These are phyloP conservation scores for Bonnemaisonia californica DNA, from an alignment of 31 red algal species.

Conservation along the genomic window DNA sequence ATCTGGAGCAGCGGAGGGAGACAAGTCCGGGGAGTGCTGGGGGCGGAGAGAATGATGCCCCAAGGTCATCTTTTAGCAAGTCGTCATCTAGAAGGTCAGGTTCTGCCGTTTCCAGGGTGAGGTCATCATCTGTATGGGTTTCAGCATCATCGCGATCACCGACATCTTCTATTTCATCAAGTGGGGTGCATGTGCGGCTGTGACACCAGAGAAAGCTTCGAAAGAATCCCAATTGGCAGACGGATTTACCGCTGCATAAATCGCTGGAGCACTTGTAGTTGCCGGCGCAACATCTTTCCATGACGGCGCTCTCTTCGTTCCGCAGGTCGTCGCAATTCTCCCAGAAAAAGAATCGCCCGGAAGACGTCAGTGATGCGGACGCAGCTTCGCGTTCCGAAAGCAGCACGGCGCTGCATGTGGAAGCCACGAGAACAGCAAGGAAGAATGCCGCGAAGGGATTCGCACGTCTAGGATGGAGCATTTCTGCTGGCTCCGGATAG, in stretches of 20 bases:
- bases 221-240: conserved; percentile 48
- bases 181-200: conserved; percentile 18
- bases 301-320: conserved; percentile 44
- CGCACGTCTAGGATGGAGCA: no score
- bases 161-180: conserved; percentile 7
- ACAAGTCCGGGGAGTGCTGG: not conserved
- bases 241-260: conserved; percentile 37
- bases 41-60: no score
- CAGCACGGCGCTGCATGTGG: not conserved
- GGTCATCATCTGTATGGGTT: not conserved
- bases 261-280: conserved; percentile 52
- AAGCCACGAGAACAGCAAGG: not conserved
- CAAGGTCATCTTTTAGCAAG: not conserved
- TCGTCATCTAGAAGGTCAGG: conserved; percentile 1
- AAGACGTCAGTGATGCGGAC: conserved; percentile 9
- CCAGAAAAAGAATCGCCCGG: conserved; percentile 34
- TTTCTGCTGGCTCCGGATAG: no score
- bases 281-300: conserved; percentile 43
- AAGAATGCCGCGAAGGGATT: no score
- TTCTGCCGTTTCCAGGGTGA: conserved; percentile 4
- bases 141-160: conserved; percentile 15
- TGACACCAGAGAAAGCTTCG: conserved; percentile 45
- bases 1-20: not conserved
- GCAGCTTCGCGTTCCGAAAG: not conserved
- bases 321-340: conserved; percentile 52